Conservation (phyloP, 1,139 yeast genomes). For the Suhomyces coccinellae region DNA sequence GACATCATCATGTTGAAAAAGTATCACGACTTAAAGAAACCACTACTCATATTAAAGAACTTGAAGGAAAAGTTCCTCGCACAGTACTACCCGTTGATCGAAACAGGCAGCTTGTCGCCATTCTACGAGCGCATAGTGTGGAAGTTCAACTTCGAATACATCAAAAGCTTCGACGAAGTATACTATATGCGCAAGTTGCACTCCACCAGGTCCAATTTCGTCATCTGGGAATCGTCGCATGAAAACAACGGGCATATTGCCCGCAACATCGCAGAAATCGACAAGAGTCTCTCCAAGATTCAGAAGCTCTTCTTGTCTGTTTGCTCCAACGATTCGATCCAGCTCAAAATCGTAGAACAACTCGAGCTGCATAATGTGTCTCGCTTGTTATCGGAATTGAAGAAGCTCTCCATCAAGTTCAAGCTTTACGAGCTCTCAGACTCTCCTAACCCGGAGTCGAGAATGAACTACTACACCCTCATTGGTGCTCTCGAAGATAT, state of each 20-base stretch:
- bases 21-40: slow-evolving; percentile 34
- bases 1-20: slow-evolving; percentile 38
- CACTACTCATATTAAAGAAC: slow-evolving; percentile 33
- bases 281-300: slow-evolving; percentile 21
- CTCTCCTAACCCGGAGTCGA: slow-evolving; percentile 14
- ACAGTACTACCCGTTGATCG: slow-evolving; percentile 31
- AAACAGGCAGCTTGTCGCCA: slow-evolving; percentile 27
- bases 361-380: slow-evolving; percentile 15
- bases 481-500: slow-evolving; percentile 7
- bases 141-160: slow-evolving; percentile 43
- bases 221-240: slow-evolving; percentile 44
- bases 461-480: slow-evolving; percentile 22
- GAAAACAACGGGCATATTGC: slow-evolving; percentile 19
- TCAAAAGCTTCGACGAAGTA: slow-evolving; percentile 26
- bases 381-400: slow-evolving; percentile 26
- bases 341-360: slow-evolving; percentile 16
- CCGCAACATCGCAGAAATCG: slow-evolving; percentile 18
- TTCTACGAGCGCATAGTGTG: slow-evolving; percentile 46
- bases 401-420: slow-evolving; percentile 33
- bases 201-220: slow-evolving; percentile 30
- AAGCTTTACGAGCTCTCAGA: slow-evolving; percentile 25
- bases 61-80: slow-evolving; percentile 30
- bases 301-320: slow-evolving; percentile 30
- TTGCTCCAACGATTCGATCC: slow-evolving; percentile 20
- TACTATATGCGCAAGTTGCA: slow-evolving; percentile 26